Base-by-base conservation (phyloP, 352 stramenopile species). In the Phytopythium helicoides region DNA sequence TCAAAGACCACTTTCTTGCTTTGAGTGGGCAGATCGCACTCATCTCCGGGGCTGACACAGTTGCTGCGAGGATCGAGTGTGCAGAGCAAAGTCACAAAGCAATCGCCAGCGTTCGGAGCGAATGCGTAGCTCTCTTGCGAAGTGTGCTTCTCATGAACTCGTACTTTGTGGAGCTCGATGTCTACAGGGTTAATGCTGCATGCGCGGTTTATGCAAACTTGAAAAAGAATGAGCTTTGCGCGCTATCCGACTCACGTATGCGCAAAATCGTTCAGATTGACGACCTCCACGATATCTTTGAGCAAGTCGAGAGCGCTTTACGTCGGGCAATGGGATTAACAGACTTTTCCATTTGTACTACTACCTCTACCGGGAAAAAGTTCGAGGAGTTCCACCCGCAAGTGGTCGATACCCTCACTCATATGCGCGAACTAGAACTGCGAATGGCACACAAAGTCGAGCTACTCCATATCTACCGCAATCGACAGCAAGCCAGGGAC, bases 101-200 rank as follows among this genome's bases (percentile, higher is more conserved):
- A 1, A 49, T 88, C 42, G 66, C 60, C 1, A 53, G 72, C 2
- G 62, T 68, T 25, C 63, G 65, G 3, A 69, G 57, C 15, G 68
- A 85, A n/a, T 85, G 75, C 37, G 19, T 87, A 18, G 41, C 62
- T 1, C 50, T 90, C 0, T 45, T 75, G 12, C 63, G 63, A 7
- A 64, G 57, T 25, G 78, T 88, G 36, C 54, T 76, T 21, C 37
- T 83, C n/a, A 76, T 81, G 48, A 81, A 86, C 56, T 69, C 58
- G 28, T 73, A 73, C 28, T 90, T 88, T 31, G 46, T 85, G 10
- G 68, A 81, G n/a, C 51, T 83, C 7, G 77, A 90, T 34, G 73
- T 80, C 3, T 26, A 48, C 10, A 65, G 73, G 5, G 54, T 90
- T 34, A 88, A 88, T 37, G 39, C 34, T 16, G 71, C 68, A 1